Percentiles rank a stretch among this genome's conserved stretches.
Conservation (phyloP, 805 yeast species). For the Ascoidea asiatica region DNA sequence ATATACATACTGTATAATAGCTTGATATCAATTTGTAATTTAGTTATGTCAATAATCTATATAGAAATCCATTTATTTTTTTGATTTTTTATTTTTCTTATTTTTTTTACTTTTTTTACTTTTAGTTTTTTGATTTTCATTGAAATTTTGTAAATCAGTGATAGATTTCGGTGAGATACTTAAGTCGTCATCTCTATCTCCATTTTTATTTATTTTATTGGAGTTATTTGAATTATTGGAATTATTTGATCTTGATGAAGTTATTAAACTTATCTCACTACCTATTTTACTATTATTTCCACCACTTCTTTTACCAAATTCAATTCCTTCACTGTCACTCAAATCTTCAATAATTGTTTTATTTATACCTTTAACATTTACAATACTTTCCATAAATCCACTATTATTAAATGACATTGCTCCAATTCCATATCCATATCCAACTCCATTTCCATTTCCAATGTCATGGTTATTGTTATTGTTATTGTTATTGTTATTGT, state of each 20-base stretch:
- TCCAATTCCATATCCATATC: neutral
- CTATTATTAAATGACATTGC: neutral
- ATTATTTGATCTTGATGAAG: neutral
- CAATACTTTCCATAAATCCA: neutral
- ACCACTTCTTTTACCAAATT: too few relatives aligned
- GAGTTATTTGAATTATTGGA: neutral
- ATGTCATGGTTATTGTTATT: neutral
- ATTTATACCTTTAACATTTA: neutral
- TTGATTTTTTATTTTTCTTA: neutral
- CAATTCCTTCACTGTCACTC: neutral
- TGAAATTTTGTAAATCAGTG: too few relatives aligned
- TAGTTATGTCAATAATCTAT: too few relatives aligned
- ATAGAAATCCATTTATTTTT: too few relatives aligned
- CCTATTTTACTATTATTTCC: too few relatives aligned
- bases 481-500: neutral
- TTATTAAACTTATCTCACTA: neutral
- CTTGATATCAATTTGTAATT: too few relatives aligned
- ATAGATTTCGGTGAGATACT: too few relatives aligned
- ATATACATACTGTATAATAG: too few relatives aligned
- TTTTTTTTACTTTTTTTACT: neutral
- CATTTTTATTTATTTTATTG: neutral
- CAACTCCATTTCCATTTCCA: neutral
- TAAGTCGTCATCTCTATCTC: neutral
- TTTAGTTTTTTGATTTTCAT: too few relatives aligned
- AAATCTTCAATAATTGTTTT: neutral